These are phyloP conservation scores for Balansia obtecta DNA, from an alignment of 2,329 filamentous ascomycete species.

Conservation along the genomic window DNA sequence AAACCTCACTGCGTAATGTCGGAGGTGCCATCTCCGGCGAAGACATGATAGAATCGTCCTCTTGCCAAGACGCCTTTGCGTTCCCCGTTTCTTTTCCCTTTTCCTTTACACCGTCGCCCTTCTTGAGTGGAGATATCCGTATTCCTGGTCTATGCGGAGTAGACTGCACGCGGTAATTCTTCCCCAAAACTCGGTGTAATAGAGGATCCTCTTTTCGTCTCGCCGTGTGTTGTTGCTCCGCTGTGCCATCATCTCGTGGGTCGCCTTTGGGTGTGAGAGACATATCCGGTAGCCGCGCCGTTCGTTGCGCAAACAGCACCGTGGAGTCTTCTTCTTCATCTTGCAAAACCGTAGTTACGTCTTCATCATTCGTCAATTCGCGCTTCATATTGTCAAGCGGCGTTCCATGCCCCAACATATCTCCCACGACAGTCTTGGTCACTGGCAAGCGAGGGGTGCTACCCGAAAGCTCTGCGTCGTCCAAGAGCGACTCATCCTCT, in stretches of 20 bases:
- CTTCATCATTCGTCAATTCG: constrained; percentile 43
- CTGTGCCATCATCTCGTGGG: constrained; percentile 14
- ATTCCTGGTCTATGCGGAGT: constrained; percentile 58
- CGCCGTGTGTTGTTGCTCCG: constrained; percentile 19
- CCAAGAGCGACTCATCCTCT: constrained; percentile 53
- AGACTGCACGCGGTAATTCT: constrained; percentile 86
- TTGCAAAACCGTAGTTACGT: constrained; percentile 21
- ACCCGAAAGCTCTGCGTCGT: constrained; percentile 48
- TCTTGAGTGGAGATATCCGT: constrained; percentile 34
- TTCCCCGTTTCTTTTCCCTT: constrained; percentile 18
- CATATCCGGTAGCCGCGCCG: constrained; percentile 46
- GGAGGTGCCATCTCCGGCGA: constrained; percentile 72
- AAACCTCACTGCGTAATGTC: constrained; percentile 73
- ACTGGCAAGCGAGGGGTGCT: constrained; percentile 54
- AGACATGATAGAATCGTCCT: constrained; percentile 47
- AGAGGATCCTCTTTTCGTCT: constrained; percentile 54
- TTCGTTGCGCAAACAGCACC: constrained; percentile 37
- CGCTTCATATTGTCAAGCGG: constrained; percentile 64
- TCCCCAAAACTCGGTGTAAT: constrained; percentile 85
- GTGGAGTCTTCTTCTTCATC: constrained; percentile 34
- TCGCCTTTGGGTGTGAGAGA: constrained; percentile 47
- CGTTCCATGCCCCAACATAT: constrained; percentile 56
- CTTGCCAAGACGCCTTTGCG: constrained; percentile 30
- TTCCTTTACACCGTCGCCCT: constrained; percentile 7
- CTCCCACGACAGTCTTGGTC: constrained; percentile 35